Evolutionary conservation across 106 monocot species (phyloP).

Genomic region (Dendrobium officinale): DNA sequence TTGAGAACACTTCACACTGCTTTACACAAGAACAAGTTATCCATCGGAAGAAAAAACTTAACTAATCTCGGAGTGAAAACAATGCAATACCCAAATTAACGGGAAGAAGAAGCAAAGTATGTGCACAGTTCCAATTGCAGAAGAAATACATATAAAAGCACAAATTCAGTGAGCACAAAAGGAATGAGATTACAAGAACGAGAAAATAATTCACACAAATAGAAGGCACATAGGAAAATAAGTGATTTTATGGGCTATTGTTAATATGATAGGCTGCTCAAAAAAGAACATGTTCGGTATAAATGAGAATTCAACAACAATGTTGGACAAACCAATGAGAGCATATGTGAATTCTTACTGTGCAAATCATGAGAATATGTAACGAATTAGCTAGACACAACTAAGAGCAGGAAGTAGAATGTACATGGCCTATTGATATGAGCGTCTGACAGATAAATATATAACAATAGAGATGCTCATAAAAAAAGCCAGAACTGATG

Average conservation of each 20-base stretch:
- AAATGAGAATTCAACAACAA: background rate
- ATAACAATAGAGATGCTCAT: background rate
- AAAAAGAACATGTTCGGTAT: background rate
- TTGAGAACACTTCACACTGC: no score
- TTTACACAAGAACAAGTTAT: no score
- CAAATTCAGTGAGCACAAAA: background rate
- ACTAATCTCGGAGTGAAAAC: no score
- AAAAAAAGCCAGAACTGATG: background rate
- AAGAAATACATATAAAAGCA: background rate
- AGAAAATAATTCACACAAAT: background rate
- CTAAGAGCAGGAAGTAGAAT: background rate
- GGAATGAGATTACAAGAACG: background rate
- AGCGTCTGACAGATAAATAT: background rate
- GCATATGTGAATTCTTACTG: background rate
- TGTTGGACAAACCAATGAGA: background rate
- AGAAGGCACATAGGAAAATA: background rate
- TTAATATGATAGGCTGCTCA: background rate
- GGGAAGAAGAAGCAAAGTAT: background rate
- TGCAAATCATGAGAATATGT: background rate
- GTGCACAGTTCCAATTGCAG: background rate
- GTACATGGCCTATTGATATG: background rate
- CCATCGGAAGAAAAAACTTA: no score
- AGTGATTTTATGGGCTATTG: background rate
- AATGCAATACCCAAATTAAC: no score
- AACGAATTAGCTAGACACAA: background rate